Conservation (phyloP, 768 basidiomycete genomes). For the Lactarius trivialis region DNA sequence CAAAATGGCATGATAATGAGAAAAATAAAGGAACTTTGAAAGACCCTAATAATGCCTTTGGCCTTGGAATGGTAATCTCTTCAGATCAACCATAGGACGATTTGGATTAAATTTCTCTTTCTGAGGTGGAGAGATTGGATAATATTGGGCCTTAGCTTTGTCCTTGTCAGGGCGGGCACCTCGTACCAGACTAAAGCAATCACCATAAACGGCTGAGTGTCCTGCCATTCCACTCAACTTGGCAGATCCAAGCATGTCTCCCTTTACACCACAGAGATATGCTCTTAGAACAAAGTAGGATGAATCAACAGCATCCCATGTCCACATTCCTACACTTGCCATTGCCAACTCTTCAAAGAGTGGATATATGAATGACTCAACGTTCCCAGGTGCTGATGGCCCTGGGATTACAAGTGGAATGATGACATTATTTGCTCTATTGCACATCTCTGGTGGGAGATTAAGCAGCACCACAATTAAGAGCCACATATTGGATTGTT, state of each 20-base stretch:
- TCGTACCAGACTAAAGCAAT: slow-evolving; percentile 25
- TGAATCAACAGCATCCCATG: neutral
- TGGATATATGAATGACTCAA: neutral
- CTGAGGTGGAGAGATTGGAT: neutral
- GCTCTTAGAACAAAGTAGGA: slow-evolving; percentile 11
- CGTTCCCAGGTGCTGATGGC: neutral
- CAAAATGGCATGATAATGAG: too few relatives aligned
- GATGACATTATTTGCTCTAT: neutral
- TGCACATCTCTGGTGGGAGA: slow-evolving; percentile 1
- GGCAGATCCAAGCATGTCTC: slow-evolving; percentile 32
- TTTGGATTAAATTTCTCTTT: neutral
- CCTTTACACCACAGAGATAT: slow-evolving; percentile 25
- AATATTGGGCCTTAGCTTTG: neutral
- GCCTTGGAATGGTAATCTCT: neutral
- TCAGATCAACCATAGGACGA: neutral
- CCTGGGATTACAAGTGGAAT: slow-evolving; percentile 1
- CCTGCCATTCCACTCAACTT: slow-evolving; percentile 21
- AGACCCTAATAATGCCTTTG: neutral
- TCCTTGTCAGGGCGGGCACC: neutral
- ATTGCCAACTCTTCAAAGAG: neutral
- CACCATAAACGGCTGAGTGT: slow-evolving; percentile 25
- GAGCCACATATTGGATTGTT: slow-evolving; percentile 30
- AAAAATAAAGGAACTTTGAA: too few relatives aligned
- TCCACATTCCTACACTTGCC: neutral
- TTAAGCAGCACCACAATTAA: slow-evolving; percentile 26